These are phyloP conservation scores for Rhizoclosmatium globosum DNA, from an alignment of 192 early-diverging fungal species.

Conservation along the genomic window DNA sequence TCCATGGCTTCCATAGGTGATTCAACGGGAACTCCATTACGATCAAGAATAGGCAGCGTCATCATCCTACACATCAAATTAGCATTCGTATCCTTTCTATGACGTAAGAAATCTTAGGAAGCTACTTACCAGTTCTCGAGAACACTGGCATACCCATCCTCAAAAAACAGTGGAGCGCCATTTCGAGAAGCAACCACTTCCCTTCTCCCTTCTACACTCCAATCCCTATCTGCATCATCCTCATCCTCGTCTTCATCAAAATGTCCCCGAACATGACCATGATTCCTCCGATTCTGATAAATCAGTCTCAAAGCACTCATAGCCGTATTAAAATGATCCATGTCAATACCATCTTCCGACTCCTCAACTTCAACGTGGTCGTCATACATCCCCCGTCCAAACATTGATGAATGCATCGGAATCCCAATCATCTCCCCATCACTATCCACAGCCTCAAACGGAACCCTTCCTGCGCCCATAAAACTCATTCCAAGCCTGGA, in stretches of 20 bases:
- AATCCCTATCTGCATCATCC: neutral
- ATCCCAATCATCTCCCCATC: no score
- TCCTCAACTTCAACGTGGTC: neutral
- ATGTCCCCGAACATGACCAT: neutral
- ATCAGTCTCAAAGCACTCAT: conserved; percentile 18
- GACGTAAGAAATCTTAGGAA: neutral
- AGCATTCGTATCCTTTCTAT: neutral
- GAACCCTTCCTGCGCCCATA: no score
- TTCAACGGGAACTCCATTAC: neutral
- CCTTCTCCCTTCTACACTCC: neutral
- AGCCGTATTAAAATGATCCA: conserved; percentile 13
- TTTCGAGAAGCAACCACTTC: neutral
- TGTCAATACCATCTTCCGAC: neutral
- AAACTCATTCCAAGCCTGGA: no score
- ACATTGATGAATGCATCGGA: no score
- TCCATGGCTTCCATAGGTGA: neutral
- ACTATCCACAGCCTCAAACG: no score
- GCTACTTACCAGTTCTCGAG: conserved; percentile 12
- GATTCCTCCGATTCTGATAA: conserved; percentile 21
- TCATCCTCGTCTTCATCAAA: neutral
- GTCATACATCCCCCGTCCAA: neutral
- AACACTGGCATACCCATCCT: conserved; percentile 6
- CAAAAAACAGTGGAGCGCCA: conserved; percentile 13
- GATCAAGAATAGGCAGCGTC: conserved; percentile 3
- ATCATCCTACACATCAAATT: neutral